Percentiles rank a stretch among this genome's conserved stretches.
These are phyloP conservation scores for Boeremia exigua DNA, from an alignment of 2,329 filamentous ascomycete genomes.

Conservation along the genomic window DNA sequence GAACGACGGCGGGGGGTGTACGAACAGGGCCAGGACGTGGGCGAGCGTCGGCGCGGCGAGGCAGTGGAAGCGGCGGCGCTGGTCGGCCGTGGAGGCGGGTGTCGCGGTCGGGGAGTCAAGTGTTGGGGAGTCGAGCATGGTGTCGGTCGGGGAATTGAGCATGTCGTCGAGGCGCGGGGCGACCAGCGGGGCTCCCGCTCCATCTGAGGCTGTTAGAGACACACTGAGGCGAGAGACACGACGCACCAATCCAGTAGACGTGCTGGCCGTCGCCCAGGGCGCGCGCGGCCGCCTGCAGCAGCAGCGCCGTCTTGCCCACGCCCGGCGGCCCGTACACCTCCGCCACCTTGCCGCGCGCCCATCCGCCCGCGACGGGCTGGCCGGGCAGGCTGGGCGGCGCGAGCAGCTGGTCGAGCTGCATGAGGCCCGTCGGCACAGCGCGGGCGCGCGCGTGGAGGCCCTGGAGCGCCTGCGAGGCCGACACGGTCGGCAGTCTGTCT, in stretches of 20 bases:
- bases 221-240: too few relatives aligned
- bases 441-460: slow-evolving; percentile 61
- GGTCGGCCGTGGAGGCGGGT: slow-evolving; percentile 33
- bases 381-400: slow-evolving; percentile 32
- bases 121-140: background rate
- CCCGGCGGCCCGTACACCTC: slow-evolving; percentile 90
- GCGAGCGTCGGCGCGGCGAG: slow-evolving; percentile 65
- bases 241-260: slow-evolving; percentile 90
- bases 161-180: slow-evolving; percentile 57
- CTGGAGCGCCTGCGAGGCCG: slow-evolving; percentile 74
- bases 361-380: slow-evolving; percentile 54
- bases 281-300: slow-evolving; percentile 72
- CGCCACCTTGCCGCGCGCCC: slow-evolving; percentile 77
- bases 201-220: slow-evolving; percentile 50
- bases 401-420: slow-evolving; percentile 55
- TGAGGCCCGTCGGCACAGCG: slow-evolving; percentile 56
- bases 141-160: slow-evolving; percentile 34
- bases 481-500: slow-evolving; percentile 80
- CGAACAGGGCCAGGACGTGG: slow-evolving; percentile 74
- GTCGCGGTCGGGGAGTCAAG: slow-evolving; percentile 26
- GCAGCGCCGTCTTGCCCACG: slow-evolving; percentile 82
- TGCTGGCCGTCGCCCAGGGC: slow-evolving; percentile 65
- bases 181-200: slow-evolving; percentile 58
- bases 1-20: slow-evolving; percentile 68
- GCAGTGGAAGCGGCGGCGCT: slow-evolving; percentile 66